Conservation (phyloP, 176 grass and related monocot genomes). For the Chloris gayana region DNA sequence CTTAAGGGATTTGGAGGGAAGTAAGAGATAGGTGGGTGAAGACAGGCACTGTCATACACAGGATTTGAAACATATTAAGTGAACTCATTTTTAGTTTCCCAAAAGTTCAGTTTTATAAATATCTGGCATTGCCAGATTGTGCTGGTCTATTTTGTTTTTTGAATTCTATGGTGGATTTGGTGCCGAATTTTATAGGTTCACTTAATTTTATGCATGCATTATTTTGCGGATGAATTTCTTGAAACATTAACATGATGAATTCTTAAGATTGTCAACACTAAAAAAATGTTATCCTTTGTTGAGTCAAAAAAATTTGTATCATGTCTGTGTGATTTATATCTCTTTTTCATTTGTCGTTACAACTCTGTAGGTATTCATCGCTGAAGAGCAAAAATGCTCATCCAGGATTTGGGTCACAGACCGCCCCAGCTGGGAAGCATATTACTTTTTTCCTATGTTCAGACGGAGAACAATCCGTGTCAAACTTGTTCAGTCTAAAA, state of each 20-base stretch:
- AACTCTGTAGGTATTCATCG: conserved; percentile 69
- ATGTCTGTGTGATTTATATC: conserved; percentile 4
- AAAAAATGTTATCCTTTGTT: not conserved
- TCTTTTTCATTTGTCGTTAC: conserved; percentile 15
- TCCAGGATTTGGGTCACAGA: conserved; percentile 69
- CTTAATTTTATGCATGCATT: not conserved
- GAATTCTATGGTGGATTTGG: not conserved
- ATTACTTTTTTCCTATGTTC: conserved; percentile 52
- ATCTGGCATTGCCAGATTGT: not conserved
- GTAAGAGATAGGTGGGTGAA: not conserved
- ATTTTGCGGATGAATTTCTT: not conserved
- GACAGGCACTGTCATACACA: conserved; percentile 2
- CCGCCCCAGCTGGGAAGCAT: conserved; percentile 31
- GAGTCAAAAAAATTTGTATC: not conserved
- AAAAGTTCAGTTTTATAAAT: not conserved
- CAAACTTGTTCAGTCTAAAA: conserved; percentile 59
- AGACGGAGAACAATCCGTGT: conserved; percentile 44
- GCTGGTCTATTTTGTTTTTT: not conserved
- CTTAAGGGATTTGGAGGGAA: not conserved
- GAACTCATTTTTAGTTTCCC: not conserved
- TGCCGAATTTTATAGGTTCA: not conserved
- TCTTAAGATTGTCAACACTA: conserved; percentile 5
- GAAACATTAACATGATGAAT: conserved; percentile 14
- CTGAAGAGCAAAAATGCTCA: conserved; percentile 76
- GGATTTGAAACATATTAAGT: not conserved